Conservation (phyloP, 345 rosid species). For the Moricandia arvensis region DNA sequence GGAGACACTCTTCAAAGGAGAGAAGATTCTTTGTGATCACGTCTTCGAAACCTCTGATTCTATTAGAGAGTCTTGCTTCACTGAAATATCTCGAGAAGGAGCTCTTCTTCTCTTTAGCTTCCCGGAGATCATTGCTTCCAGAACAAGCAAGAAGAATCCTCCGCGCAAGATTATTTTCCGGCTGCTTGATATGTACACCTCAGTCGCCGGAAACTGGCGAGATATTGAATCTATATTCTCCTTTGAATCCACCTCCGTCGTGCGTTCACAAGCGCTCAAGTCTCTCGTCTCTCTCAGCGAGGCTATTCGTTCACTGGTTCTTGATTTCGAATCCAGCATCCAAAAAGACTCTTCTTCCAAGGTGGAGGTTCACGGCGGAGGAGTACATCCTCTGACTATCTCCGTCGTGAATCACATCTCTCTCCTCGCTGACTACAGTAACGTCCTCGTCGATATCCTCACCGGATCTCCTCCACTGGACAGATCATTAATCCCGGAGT, state of each 20-base stretch:
- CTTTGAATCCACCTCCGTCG: conserved; percentile 44
- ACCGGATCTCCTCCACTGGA: conserved; percentile 50
- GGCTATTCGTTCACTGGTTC: conserved; percentile 39
- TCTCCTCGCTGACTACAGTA: conserved; percentile 59
- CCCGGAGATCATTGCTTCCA: conserved; percentile 51
- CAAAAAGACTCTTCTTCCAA: conserved; percentile 60
- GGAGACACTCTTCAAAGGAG: conserved; percentile 59
- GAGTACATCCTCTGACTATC: conserved; percentile 53
- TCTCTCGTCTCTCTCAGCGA: conserved; percentile 55
- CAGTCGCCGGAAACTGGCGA: conserved; percentile 57
- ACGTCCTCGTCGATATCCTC: conserved; percentile 53
- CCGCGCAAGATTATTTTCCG: conserved; percentile 56
- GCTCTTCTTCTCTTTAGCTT: conserved; percentile 58
- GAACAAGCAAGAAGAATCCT: conserved; percentile 40
- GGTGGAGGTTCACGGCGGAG: conserved; percentile 45
- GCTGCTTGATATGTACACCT: conserved; percentile 56
- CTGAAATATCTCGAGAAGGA: conserved; percentile 60
- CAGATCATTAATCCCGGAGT: conserved; percentile 38
- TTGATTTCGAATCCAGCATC: conserved; percentile 50
- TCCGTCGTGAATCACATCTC: conserved; percentile 52
- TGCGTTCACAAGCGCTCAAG: conserved; percentile 51
- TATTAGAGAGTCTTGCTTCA: conserved; percentile 61
- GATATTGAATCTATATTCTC: conserved; percentile 64
- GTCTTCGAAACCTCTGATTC: conserved; percentile 58
- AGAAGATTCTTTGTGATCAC: conserved; percentile 69